Evolutionary conservation across 371 early-diverging fungal genomes (phyloP), one percentile per base, ranked within the genome.

Genomic region (Lichtheimia hyalospora): DNA sequence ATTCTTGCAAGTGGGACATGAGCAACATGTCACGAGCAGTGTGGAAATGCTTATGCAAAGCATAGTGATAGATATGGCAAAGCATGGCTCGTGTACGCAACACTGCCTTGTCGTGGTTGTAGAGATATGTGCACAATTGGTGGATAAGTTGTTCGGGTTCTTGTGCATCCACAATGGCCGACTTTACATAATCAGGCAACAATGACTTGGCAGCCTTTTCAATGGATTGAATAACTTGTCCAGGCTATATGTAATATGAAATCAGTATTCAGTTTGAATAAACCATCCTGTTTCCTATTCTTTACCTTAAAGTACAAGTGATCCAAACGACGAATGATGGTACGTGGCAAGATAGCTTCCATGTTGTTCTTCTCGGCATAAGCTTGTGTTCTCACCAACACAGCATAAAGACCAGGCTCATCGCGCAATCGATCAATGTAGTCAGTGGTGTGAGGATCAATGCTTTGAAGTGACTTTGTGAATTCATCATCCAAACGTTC

Each of bases 401-500:
- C 78, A 44, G 88, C 84, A 69, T 96, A 96, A 46, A 97, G 75
- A n/a, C 83, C 62, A 41, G 90, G 86, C 58, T 97, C 94, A 73
- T 97, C 97, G 60, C 88, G 84, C 66, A 98, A 84, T 52, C 98
- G 92, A 58, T 93, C 96, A 59, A 96, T 86, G 69, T 97, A 98
- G 66, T 98, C 97, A 56, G 92, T 90, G 34, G 97, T 91, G 74
- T 96, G 96, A 58, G 98, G 96, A 75, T 98, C 99, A 63, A 93
- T 92, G 77, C 88, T 89, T 75, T 95, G 96, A 49, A 99, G 87
- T 14, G 94, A 89, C 73, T 92, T 92, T 60, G 87, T 92, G 77
- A 96, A 98, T 78, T 98, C 99, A 51, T 98, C 97, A 78, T 97
- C 97, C 42, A 98, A 75, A 46, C 98, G 92, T 67, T 96, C 97